Evolutionary conservation across 2,329 filamentous ascomycete species (phyloP), one percentile per base, ranked within the genome.

Genomic region (Tolypocladium pustulatum): DNA sequence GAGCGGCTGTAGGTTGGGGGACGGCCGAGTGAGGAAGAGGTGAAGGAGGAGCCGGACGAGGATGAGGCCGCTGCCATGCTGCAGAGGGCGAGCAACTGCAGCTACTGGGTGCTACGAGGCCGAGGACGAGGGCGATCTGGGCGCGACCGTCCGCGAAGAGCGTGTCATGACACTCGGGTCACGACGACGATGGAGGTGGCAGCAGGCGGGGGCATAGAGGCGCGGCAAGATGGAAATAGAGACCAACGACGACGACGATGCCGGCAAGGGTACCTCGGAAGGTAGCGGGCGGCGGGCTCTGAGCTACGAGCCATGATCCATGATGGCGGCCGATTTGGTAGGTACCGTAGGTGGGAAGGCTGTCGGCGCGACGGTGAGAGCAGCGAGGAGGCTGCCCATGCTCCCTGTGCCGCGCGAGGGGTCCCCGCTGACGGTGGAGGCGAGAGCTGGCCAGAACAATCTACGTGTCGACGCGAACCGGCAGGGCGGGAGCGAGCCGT

Each of bases 21-120:
- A 62, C 72, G 73, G 61, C 73, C 70, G 63, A 75, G 68, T 51
- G 76, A 76, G 51, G 77, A 79, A 40, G 77, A 76, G 59, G 72
- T 72, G 65, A 76, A 80, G 58, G 78, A 80, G 38, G 77, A 79
- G 63, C 76, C 73, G 60, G 75, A 79, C 32, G 78, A 80, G 57
- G 74, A 78, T 17, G 71, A 73, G 55, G 69, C 65, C 58, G 70
- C 67, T 58, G 70, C 70, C 70, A 76, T 76, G 65, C 68, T 71
- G 68, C 64, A 54, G 59, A 36, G 32, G 54, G 57, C 54, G 25
- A 40, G 38, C 22, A 32, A 32, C 36, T 34, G 38, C 37, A 34
- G 37, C 54, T 38, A 60, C 62, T 61, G 59, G 34, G 41, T 41
- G 51, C 38, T 41, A 43, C 30, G 51, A 41, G 32, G 22, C 9